These are phyloP conservation scores for Xylaria sp. DNA, from an alignment of 2,329 filamentous ascomycete species.

Conservation along the genomic window DNA sequence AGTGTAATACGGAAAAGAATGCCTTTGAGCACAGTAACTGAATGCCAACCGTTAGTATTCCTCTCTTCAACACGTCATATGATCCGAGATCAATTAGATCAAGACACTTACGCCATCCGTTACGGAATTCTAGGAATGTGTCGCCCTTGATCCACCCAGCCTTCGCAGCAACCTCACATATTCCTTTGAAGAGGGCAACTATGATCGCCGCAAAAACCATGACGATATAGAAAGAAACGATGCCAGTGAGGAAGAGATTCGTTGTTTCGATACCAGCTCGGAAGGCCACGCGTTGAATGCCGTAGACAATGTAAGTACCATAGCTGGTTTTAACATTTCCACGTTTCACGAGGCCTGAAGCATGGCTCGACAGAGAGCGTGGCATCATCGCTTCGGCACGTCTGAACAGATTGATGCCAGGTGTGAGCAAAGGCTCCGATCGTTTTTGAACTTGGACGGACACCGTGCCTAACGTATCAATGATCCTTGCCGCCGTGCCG, in stretches of 20 bases:
- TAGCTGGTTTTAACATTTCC: constrained; percentile 64
- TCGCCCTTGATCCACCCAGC: constrained; percentile 82
- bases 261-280: constrained; percentile 84
- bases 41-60: constrained; percentile 25
- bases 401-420: constrained; percentile 60
- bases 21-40: constrained; percentile 84
- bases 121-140: constrained; percentile 92
- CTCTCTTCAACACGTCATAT: background rate
- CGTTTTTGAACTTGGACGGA: constrained; percentile 87
- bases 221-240: constrained; percentile 89
- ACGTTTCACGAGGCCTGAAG: constrained; percentile 62
- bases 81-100: background rate
- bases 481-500: constrained; percentile 81
- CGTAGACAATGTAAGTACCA: constrained; percentile 73
- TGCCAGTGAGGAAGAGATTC: constrained; percentile 92
- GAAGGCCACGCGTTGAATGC: constrained; percentile 92
- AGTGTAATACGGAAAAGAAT: constrained; percentile 91
- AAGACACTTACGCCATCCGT: constrained; percentile 74
- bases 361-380: constrained; percentile 51
- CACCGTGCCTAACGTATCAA: constrained; percentile 77
- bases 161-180: constrained; percentile 80
- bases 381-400: constrained; percentile 66
- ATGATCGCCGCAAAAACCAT: constrained; percentile 77
- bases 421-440: constrained; percentile 51
- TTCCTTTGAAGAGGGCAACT: constrained; percentile 82